Conservation (phyloP, 1,284 basidiomycete species). For the Rhodotorula glutinis region DNA sequence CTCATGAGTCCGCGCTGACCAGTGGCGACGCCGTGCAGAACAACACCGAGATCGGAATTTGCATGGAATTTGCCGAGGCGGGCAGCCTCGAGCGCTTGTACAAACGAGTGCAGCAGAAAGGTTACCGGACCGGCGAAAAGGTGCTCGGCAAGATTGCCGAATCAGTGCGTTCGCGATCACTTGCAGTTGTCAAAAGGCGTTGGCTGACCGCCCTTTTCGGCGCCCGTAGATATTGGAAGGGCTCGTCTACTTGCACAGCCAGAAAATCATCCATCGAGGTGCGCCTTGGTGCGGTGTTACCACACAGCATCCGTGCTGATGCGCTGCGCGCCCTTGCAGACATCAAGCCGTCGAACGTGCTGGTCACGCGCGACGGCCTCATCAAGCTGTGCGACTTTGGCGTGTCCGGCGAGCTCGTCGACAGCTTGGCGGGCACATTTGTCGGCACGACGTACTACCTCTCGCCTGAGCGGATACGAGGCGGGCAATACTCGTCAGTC, state of each 20-base stretch:
- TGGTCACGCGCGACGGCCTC: conserved; percentile 77
- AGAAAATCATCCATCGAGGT: conserved; percentile 83
- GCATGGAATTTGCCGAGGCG: conserved; percentile 93
- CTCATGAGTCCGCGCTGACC: no score
- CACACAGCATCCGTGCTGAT: background rate
- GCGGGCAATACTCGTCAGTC: conserved; percentile 68
- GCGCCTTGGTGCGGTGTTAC: conserved; percentile 11
- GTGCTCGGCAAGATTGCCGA: conserved; percentile 88
- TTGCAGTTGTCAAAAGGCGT: no score
- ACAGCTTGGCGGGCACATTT: conserved; percentile 88
- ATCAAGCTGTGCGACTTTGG: conserved; percentile 96
- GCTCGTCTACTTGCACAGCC: conserved; percentile 83
- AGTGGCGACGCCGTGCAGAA: conserved; percentile 21
- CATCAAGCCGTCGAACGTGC: conserved; percentile 95
- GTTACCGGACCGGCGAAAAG: conserved; percentile 82
- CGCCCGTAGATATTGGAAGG: conserved; percentile 74
- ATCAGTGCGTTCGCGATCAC: conserved; percentile 76
- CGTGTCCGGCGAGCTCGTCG: conserved; percentile 89
- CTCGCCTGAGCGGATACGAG: conserved; percentile 92
- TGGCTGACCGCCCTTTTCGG: background rate
- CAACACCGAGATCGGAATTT: conserved; percentile 87
- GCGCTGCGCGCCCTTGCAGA: conserved; percentile 4
- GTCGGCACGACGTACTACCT: conserved; percentile 97
- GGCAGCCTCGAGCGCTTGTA: conserved; percentile 76
- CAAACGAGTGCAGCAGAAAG: conserved; percentile 71